phyloP scores from a whole-genome alignment of 305 asterid species.

The Rubia peregrina region DNA sequence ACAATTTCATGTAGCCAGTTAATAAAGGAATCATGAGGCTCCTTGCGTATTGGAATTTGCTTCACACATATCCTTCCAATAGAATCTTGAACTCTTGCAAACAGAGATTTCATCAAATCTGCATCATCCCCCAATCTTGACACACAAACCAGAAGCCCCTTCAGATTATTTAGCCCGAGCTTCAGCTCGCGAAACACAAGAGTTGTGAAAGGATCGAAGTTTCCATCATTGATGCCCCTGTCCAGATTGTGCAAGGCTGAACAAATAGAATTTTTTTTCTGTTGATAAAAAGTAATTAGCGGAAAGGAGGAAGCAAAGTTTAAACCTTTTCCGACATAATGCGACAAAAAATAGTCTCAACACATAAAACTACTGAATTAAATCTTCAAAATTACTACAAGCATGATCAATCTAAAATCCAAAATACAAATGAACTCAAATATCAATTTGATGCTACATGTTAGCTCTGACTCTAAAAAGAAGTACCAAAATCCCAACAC shows the following conservation, averaged over 20 bases:
- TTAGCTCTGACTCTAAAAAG: no score
- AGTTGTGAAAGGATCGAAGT: background rate
- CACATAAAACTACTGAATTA: no score
- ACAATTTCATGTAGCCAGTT: background rate
- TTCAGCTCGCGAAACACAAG: background rate
- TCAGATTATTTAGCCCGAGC: background rate
- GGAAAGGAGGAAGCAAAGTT: background rate
- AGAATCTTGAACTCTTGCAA: background rate
- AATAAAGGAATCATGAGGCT: background rate
- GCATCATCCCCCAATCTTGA: no score
- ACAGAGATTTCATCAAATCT: background rate
- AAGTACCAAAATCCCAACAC: no score
- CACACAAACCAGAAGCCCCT: background rate
- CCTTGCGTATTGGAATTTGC: background rate
- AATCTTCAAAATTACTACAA: no score
- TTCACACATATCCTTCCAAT: background rate
- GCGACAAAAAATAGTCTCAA: no score
- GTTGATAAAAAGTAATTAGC: background rate
- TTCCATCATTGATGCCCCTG: background rate
- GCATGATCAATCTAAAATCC: no score
- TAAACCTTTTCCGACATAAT: no score
- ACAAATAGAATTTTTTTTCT: background rate
- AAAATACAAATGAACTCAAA: no score
- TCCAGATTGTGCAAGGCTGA: background rate
- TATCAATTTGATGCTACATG: no score